Evolutionary conservation across 2,329 filamentous ascomycete genomes (phyloP).

Genomic region (Fusarium domesticum): DNA sequence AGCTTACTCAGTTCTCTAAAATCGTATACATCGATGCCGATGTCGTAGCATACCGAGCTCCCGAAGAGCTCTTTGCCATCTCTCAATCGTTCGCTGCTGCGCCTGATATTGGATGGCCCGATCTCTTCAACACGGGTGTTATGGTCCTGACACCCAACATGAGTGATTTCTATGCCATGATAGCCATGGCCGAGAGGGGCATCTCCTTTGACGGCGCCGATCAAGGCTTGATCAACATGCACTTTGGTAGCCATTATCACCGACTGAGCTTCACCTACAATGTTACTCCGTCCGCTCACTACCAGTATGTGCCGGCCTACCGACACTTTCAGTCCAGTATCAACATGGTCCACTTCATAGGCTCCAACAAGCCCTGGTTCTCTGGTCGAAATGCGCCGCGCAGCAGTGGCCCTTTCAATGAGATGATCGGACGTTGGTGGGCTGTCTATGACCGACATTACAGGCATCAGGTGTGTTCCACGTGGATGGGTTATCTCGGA

Average conservation of each 20-base stretch:
- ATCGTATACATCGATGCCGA: constrained; percentile 96
- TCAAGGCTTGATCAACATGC: constrained; percentile 91
- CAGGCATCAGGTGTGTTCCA: constrained; percentile 46
- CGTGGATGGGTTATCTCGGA: neutral
- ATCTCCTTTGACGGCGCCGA: constrained; percentile 97
- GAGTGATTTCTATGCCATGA: constrained; percentile 82
- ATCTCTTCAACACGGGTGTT: constrained; percentile 96
- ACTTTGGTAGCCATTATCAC: constrained; percentile 81
- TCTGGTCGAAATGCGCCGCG: constrained; percentile 55
- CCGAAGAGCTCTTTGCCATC: constrained; percentile 84
- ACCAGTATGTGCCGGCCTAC: constrained; percentile 96
- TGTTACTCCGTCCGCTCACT: constrained; percentile 92
- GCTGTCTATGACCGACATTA: constrained; percentile 89
- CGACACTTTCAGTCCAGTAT: constrained; percentile 88
- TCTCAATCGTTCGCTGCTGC: constrained; percentile 64
- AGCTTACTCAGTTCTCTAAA: constrained; percentile 81
- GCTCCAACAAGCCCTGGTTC: constrained; percentile 84
- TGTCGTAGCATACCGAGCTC: constrained; percentile 82
- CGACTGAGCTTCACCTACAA: constrained; percentile 94
- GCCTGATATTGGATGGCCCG: constrained; percentile 96
- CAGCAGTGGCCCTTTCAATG: constrained; percentile 66
- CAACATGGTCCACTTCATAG: constrained; percentile 92
- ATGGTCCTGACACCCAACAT: constrained; percentile 87
- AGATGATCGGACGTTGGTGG: constrained; percentile 90
- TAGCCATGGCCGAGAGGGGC: constrained; percentile 77